phyloP scores from a whole-genome alignment of 306 rosid species.

The Delonix regia region DNA sequence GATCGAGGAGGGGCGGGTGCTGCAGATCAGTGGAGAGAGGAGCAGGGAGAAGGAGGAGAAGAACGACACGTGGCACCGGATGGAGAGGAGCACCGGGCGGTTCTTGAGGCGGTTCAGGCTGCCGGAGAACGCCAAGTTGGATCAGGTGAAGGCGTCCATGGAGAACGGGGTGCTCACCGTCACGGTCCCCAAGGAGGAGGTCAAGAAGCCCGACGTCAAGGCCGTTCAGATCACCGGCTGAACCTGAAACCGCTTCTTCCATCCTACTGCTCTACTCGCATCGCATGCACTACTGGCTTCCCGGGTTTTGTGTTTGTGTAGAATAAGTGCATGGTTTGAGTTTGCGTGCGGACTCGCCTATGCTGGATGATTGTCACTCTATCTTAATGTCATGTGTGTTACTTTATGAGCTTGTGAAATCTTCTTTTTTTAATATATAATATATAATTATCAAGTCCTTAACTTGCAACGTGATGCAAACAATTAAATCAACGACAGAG shows the following conservation, averaged over 20 bases:
- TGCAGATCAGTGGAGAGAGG: constrained; percentile 47
- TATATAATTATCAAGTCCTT: too few relatives aligned
- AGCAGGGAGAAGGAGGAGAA: constrained; percentile 46
- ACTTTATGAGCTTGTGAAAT: not conserved
- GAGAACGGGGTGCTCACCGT: constrained; percentile 51
- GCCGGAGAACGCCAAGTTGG: constrained; percentile 47
- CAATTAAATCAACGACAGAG: too few relatives aligned
- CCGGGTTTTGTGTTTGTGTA: not conserved
- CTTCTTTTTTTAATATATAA: too few relatives aligned
- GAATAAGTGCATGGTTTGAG: not conserved
- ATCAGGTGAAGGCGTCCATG: constrained; percentile 34
- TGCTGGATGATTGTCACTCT: not conserved
- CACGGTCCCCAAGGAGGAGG: constrained; percentile 41
- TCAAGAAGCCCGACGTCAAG: constrained; percentile 39
- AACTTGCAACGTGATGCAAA: too few relatives aligned
- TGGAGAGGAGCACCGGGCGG: constrained; percentile 43
- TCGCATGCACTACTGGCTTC: too few relatives aligned
- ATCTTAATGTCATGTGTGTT: not conserved
- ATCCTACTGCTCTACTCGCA: not conserved
- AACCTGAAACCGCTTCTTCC: not conserved
- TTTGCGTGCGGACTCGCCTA: not conserved
- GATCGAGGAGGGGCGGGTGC: constrained; percentile 40
- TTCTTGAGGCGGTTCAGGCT: constrained; percentile 48
- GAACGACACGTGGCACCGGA: constrained; percentile 45
- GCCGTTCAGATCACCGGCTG: constrained; percentile 43